Evolutionary conservation across 75 land plant genomes (phyloP), one percentile per base, ranked within the genome.

Genomic region (Picea sitchensis): DNA sequence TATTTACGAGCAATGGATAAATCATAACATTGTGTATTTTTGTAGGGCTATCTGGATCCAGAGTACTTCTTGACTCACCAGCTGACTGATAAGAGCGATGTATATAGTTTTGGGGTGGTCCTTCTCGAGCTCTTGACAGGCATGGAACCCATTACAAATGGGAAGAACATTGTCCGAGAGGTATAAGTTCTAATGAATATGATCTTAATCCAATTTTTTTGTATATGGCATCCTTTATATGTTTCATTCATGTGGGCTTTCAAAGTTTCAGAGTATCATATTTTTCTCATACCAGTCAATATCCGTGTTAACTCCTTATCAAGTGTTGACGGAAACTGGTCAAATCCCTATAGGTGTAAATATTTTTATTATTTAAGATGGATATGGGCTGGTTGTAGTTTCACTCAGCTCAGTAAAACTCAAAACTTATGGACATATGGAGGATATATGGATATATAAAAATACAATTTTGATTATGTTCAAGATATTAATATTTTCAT

Each of bases 21-120:
- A 11, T 9, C 26, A 26, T 26, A 26, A 26, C 26, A 26, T 9
- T 51, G 56, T 26, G 2, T 61, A 51, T 20, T 41, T 41, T 44
- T 87, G 83, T 83, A 95, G 98, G 97, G 97, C 26, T 96, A 96
- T 77, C 85, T 96, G n/a, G 99, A 96, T 84, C 99, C 97, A 59
- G 97, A 96, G 60, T 96, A 96, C 79, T 91, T 94, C 65, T 77
- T 91, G 32, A 96, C 97, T 1, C 93, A 86, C 57, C 86, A 94
- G 75, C 84, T 96, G 64, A 96, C 99, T 2, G 99, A 96, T 78
- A 96, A 96, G 85, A 96, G 99, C 84, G 99, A 96, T 81, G 99
- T 96, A 38, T 96, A 96, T 65, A 96, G 99, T 82, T 94, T 96
- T 74, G 98, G 99, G 14, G 91, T 96, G 61, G 99, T 96, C 13